These are phyloP conservation scores for Sarocladiaceae sp. DNA, from an alignment of 2,329 filamentous ascomycete genomes.

Conservation along the genomic window DNA sequence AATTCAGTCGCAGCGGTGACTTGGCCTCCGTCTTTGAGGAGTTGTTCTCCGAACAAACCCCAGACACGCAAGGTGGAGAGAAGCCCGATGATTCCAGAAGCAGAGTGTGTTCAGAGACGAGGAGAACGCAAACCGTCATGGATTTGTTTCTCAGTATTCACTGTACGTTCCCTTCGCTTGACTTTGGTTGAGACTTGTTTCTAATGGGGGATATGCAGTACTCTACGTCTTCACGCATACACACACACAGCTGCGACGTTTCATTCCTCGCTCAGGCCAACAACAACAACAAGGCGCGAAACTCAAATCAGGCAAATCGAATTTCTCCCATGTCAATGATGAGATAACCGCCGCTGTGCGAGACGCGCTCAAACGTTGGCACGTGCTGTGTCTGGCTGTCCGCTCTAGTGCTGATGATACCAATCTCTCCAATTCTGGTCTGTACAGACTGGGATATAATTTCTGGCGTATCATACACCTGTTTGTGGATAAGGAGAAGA, in stretches of 20 bases:
- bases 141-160: slow-evolving; percentile 4
- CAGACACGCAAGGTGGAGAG: background rate
- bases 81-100: background rate
- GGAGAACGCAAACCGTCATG: slow-evolving; percentile 4
- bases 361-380: slow-evolving; percentile 3
- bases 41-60: background rate
- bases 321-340: background rate
- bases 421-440: background rate
- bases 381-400: background rate
- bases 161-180: background rate
- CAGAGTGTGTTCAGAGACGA: background rate
- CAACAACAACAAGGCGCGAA: background rate
- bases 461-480: slow-evolving; percentile 2
- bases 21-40: slow-evolving; percentile 3
- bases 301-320: background rate
- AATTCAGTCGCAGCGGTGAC: slow-evolving; percentile 1
- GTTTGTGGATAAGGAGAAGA: slow-evolving; percentile 2
- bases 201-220: background rate
- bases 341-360: background rate
- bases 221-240: slow-evolving; percentile 3
- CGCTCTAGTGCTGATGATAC: background rate
- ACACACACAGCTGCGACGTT: slow-evolving; percentile 3
- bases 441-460: background rate
- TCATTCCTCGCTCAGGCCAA: background rate
- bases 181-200: background rate